These are phyloP conservation scores for Chionographis japonica DNA, from an alignment of 106 monocot genomes.

Conservation along the genomic window DNA sequence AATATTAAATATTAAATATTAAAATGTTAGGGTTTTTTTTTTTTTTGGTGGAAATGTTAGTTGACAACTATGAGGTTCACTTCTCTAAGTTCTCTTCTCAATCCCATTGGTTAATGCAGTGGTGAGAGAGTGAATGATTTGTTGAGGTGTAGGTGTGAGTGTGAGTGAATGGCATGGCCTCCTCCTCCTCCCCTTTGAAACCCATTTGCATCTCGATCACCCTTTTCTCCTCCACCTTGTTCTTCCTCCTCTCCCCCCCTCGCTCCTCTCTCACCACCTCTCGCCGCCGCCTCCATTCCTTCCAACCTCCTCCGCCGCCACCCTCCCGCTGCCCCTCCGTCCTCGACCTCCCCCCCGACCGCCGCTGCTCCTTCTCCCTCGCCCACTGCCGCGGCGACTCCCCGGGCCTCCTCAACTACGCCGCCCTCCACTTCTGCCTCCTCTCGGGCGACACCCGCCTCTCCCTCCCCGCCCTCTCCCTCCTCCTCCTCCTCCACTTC, in stretches of 20 bases:
- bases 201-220: conserved; percentile 4
- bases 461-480: conserved; percentile 42
- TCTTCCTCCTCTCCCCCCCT: neutral
- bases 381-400: conserved; percentile 17
- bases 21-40: too few relatives aligned
- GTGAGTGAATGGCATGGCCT: conserved; percentile 13
- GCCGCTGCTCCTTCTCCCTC: conserved; percentile 15
- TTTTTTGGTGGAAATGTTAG: too few relatives aligned
- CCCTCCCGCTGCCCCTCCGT: conserved; percentile 7
- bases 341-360: conserved; percentile 9
- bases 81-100: too few relatives aligned
- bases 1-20: too few relatives aligned
- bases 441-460: conserved; percentile 15
- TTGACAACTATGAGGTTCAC: too few relatives aligned
- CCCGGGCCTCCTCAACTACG: conserved; percentile 47
- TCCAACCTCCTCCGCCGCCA: conserved; percentile 11
- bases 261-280: neutral
- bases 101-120: too few relatives aligned
- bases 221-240: conserved; percentile 2
- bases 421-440: conserved; percentile 33
- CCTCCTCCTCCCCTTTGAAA: neutral
- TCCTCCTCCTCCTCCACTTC: conserved; percentile 62
- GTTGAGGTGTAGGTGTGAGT: too few relatives aligned
- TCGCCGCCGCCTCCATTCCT: conserved; percentile 1
- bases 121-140: neutral